Conservation (phyloP, 805 yeast genomes). For the Starmerella vitae region DNA sequence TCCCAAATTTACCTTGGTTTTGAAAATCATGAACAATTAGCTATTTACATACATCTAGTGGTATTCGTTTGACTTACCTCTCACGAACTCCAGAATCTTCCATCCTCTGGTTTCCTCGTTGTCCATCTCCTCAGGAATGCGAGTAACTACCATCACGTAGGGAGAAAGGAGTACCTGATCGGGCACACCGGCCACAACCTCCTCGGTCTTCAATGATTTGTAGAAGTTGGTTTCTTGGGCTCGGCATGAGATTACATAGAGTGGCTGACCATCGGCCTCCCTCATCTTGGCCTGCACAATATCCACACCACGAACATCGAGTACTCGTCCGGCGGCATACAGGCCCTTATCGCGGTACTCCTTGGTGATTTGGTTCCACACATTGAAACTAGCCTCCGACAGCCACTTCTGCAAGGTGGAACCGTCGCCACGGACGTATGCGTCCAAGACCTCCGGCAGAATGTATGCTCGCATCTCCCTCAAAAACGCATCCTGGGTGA, state of each 20-base stretch:
- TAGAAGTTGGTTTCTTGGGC: constrained; percentile 90
- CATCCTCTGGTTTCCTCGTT: constrained; percentile 91
- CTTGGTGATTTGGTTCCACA: constrained; percentile 86
- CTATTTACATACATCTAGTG: constrained; percentile 5
- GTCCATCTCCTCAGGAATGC: constrained; percentile 83
- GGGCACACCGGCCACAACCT: constrained; percentile 89
- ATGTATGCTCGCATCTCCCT: constrained; percentile 80
- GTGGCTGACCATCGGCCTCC: constrained; percentile 87
- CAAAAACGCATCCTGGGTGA: constrained; percentile 64
- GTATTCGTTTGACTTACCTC: constrained; percentile 78
- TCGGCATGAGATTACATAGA: constrained; percentile 82
- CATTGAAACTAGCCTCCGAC: constrained; percentile 92
- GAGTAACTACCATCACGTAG: constrained; percentile 92
- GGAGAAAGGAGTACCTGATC: constrained; percentile 83
- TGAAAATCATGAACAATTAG: background rate
- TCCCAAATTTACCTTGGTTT: too few species aligned
- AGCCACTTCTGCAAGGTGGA: constrained; percentile 76
- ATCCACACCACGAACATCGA: constrained; percentile 92
- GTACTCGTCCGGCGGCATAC: constrained; percentile 77
- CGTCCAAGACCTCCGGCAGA: constrained; percentile 90
- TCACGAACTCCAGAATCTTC: constrained; percentile 86
- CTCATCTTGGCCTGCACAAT: constrained; percentile 74
- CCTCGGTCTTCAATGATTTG: constrained; percentile 82
- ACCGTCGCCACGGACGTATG: constrained; percentile 85
- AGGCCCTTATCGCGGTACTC: constrained; percentile 82